Evolutionary conservation across 331 rosid species (phyloP), one percentile per base, ranked within the genome.

Genomic region (Cydonia oblonga): DNA sequence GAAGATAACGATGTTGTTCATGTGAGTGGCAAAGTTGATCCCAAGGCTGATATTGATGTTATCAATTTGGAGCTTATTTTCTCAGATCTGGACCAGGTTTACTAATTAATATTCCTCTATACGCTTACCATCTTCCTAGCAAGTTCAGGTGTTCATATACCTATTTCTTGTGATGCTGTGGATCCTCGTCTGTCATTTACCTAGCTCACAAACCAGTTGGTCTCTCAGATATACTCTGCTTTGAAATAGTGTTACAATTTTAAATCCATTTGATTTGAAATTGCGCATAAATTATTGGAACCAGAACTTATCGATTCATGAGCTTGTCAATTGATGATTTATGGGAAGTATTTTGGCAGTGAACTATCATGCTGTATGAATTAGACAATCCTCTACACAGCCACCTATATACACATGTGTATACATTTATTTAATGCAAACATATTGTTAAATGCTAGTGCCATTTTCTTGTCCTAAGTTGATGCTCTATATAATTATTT

Each of bases 21-120:
- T 56, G 98, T 95, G 72, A 95, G 82, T 73, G 97, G 97, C 52
- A 91, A 85, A 85, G 90, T 95, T 77, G 96, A 89, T 78, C 98
- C 98, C 40, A 95, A 85, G 79, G 61, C 88, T 70, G 98, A 91
- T 83, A 89, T 95, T 23, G 98, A 91, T 62, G 91, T 95, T 74
- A 95, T 95, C 86, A 89, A 95, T 79, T 75, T 95, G 83, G 97
- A 91, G 88, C 98, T 95, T 76, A 89, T 88, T 70, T 91, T 95
- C 86, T 86, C 96, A 70, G 98, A 95, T 71, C 82, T 95, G 75
- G 98, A 95, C 80, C 98, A 95, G 97, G 98, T 95, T 86, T 78
- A 81, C 74, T 78, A 68, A 60, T 62, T 76, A 69, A 51, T 66
- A 63, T 33, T 66, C 20, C 52, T 77, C 6, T 69, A 23, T 40